Evolutionary conservation across 768 basidiomycete genomes (phyloP), one percentile per base, ranked within the genome.

Genomic region (Boletus reticulatus): DNA sequence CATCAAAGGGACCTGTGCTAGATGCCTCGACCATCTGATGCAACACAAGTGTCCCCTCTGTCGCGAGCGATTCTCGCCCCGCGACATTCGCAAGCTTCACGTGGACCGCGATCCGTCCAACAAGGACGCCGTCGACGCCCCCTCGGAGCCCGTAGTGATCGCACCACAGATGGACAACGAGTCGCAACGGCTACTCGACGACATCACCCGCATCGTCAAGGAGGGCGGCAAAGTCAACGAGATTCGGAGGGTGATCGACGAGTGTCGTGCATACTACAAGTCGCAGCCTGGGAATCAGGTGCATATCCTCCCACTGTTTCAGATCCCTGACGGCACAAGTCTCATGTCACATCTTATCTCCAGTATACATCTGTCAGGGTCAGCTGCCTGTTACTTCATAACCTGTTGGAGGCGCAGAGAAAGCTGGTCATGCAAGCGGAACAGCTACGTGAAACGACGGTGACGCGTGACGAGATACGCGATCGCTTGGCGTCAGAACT

Each of bases 11-110:
- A n/a, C 42, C 6, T 17, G 1, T 47, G 41, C 49, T 62, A 87
- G 86, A 48, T 88, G 87, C 65, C 74, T 88, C 48, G 67, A 78
- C 37, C 73, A 77, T 53, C 64, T 88, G 53, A 73, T 72, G 48
- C 75, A 75, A 50, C 71, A 73, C 41, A 70, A 68, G 48, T 89
- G 88, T 62, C 87, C 88, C 44, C 71, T 90, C 46, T 90, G 88
- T 72, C 82, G 87, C 43, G 73, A 66, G 9, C 67, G 73, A 20
- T 86, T 86, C 70, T 73, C 78, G 12, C 66, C 71, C 20, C 62
- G 71, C 16, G 73, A 80, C 11, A 65, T 80, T 43, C 75, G 82
- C 44, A 80, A 74, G 68, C 79, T 90, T 48, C 87, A 86, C 65
- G 68, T 88, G 46, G 86, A 88, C 67, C 54, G 61, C 19, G 71